Evolutionary conservation across 106 monocot species (phyloP).

Genomic region (Acorus calamus): DNA sequence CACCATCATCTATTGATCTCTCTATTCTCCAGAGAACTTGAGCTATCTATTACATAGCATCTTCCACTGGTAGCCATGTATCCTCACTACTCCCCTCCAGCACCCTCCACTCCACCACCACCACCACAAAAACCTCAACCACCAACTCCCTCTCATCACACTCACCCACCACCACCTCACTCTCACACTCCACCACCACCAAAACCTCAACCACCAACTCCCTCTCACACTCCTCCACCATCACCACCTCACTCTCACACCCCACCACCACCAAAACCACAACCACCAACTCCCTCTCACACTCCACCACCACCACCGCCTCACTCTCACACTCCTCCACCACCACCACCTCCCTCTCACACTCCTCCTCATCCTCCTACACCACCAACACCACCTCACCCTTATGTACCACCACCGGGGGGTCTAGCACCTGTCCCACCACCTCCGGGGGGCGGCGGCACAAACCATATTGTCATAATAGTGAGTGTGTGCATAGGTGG

Average conservation of each 20-base stretch:
- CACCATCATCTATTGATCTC: too few relatives aligned
- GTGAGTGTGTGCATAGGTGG: conserved; percentile 58
- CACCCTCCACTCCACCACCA: conserved; percentile 3
- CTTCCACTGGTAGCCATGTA: too few relatives aligned
- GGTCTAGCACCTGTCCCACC: not conserved
- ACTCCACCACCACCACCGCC: conserved; percentile 8
- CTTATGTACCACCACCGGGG: not conserved
- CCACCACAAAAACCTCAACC: not conserved
- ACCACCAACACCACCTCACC: conserved; percentile 6
- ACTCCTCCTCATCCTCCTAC: conserved; percentile 9
- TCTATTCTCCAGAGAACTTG: too few relatives aligned
- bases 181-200: too few relatives aligned
- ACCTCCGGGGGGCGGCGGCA: conserved; percentile 5
- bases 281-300: not conserved
- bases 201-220: too few relatives aligned
- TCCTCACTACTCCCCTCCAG: not conserved
- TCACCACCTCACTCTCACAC: too few relatives aligned
- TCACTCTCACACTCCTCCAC: not conserved
- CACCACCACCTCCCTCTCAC: not conserved
- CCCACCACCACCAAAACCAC: not conserved
- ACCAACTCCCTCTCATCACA: not conserved
- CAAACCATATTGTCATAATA: conserved; percentile 41
- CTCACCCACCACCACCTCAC: not conserved
- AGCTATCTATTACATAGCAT: too few relatives aligned
- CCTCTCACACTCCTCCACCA: too few relatives aligned